Base-by-base conservation (phyloP, 2,329 filamentous ascomycete species). In the Hypoxylon sp. region DNA sequence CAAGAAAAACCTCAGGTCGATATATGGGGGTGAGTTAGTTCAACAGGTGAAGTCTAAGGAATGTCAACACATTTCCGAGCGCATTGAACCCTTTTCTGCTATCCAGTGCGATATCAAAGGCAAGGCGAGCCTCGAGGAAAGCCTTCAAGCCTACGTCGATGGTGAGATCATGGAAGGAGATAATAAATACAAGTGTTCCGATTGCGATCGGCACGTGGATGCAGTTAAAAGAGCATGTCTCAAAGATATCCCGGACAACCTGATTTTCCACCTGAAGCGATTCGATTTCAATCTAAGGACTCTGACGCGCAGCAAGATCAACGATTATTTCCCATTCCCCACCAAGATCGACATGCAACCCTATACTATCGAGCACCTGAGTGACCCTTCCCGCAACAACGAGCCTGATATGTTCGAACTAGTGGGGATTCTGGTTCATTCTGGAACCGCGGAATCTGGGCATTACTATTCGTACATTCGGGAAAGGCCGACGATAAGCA, bases 381-480 rank as follows among this genome's bases (percentile, higher is more conserved):
- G 90, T 71, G 85, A 92, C 63, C 84, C 88, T 2, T 81, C 85
- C 1, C 79, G 84, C 2, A 82, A 86, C 2, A 80, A 82, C 3
- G 81, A 88, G 49, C 87, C 91, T 42, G 96, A 99, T 79, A 79
- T 92, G 0, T 99, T 98, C 75, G 94, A 98, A 79, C 86, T 99
- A 2, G 95, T 97, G n/a, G 96, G 96, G 2, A 89, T 99, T 50
- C 89, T 99, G 17, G 94, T 99, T 1, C 96, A 99, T 78, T 92
- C 92, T 13, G 96, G 96, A 14, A 97, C 92, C 2, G 94, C 95
- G 11, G 94, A 98, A 77, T 95, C 94, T 30, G 96, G 96, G 0
- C 96, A 99, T 79, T 99, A 99, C 81, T 98, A 98, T 81, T 98
- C 95, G 0, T 98, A 94, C 78, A 94, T 97, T 70, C 92, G 94